Base-by-base conservation (phyloP, 164 flowering plant genomes). In the Akebia trifoliata region DNA sequence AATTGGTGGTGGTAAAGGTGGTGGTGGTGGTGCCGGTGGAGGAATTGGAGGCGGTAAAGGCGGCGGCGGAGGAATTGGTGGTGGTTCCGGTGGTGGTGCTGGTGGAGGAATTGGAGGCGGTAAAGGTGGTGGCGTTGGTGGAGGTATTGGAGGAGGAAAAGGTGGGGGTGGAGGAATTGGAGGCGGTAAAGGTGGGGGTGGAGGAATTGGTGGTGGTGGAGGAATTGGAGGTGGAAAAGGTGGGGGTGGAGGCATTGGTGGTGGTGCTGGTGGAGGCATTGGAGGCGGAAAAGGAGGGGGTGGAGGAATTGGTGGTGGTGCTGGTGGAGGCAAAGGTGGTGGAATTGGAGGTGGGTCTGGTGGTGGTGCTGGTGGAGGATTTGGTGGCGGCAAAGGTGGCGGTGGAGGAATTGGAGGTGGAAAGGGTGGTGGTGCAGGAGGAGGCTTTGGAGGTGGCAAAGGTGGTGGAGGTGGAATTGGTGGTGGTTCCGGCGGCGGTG, bases 321-420 rank as follows among this genome's bases (percentile, higher is more conserved):
- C 32, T 7, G 61, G 67, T 2, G 39, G 25, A 1, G 60, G 66
- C 8, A 28, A 0, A 2, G 66, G 66, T 6, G 46, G 38, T 21
- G 62, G 62, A 18, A 12, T 1, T 15, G 69, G 68, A 3, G 50
- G 53, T n/a, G 69, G 67, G 0, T n/a, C 1, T 26, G 55, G 61
- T 0, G 67, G 61, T 7, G 61, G 61, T 20, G 21, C 2, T 36
- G 67, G 67, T 0, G 61, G 40, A 2, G 49, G 66, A 1, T 56
- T 30, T 0, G 50, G 66, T 0, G 54, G 40, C 0, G 42, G 30
- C 1, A 30, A 10, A 6, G 60, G 54, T 2, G 69, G 59, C 0
- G 62, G 39, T 4, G 75, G 64, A 1, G 69, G 67, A 4, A 36
- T 47, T 20, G 69, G 58, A 17, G 62, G 57, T 12, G 71, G 71